Evolutionary conservation across 441 rosid species (phyloP).

Genomic region (Eutrema salsugineum): DNA sequence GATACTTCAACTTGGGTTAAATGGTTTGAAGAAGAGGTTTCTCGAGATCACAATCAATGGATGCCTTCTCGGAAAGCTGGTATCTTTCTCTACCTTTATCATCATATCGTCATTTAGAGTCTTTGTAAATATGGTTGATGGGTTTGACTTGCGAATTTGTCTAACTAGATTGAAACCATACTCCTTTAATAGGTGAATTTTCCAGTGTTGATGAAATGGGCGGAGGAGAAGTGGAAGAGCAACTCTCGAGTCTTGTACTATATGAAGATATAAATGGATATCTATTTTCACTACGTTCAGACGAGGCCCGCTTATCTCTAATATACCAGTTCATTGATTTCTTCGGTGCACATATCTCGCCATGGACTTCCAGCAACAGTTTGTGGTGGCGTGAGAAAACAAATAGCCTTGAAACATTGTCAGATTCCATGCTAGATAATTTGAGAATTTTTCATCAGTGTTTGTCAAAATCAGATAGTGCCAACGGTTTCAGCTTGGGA

Average conservation of each 20-base stretch:
- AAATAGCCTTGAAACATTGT: slow-evolving; percentile 58
- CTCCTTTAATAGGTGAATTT: slow-evolving; percentile 18
- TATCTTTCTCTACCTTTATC: slow-evolving; percentile 26
- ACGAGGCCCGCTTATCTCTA: slow-evolving; percentile 68
- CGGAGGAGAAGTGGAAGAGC: slow-evolving; percentile 64
- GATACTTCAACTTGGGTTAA: slow-evolving; percentile 81
- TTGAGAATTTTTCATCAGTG: slow-evolving; percentile 47
- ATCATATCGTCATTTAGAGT: neutral
- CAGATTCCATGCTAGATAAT: slow-evolving; percentile 50
- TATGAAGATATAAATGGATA: slow-evolving; percentile 83
- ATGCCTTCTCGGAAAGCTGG: slow-evolving; percentile 80
- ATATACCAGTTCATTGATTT: slow-evolving; percentile 78
- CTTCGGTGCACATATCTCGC: slow-evolving; percentile 74
- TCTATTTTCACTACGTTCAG: slow-evolving; percentile 72
- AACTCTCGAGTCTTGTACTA: slow-evolving; percentile 56
- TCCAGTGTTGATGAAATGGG: slow-evolving; percentile 39
- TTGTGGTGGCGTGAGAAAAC: slow-evolving; percentile 78
- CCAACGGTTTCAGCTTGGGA: slow-evolving; percentile 39
- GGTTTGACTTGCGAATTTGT: neutral
- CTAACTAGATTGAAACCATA: neutral
- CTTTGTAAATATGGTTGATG: slow-evolving; percentile 6
- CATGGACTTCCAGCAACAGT: slow-evolving; percentile 75
- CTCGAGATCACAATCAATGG: slow-evolving; percentile 80
- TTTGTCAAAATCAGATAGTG: slow-evolving; percentile 32
- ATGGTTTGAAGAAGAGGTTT: slow-evolving; percentile 84